Conservation (phyloP, 139 green algal species). For the Eudorina sp. region DNA sequence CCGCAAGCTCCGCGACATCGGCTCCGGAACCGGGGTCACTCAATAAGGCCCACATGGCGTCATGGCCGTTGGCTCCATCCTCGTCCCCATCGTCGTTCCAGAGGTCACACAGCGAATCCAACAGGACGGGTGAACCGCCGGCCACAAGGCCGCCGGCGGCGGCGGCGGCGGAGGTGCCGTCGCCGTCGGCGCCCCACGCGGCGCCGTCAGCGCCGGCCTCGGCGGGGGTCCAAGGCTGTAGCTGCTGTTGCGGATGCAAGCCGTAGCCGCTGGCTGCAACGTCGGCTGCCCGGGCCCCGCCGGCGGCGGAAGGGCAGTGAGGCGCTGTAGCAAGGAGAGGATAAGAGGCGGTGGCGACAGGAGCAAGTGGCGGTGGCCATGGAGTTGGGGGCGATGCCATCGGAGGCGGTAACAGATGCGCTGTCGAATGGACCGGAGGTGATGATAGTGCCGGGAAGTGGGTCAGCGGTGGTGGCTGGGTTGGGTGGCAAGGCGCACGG, state of each 20-base stretch:
- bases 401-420: too few relatives aligned
- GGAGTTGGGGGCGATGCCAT: neutral
- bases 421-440: too few relatives aligned
- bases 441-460: too few relatives aligned
- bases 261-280: neutral
- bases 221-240: neutral
- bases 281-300: too few relatives aligned
- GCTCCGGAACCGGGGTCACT: neutral
- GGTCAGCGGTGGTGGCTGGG: too few relatives aligned
- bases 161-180: neutral
- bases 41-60: neutral
- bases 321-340: neutral
- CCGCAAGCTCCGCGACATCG: neutral
- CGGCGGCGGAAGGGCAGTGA: neutral
- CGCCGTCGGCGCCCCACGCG: neutral
- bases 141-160: neutral
- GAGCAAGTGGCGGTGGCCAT: neutral
- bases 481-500: too few relatives aligned
- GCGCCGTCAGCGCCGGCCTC: neutral
- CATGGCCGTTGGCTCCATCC: neutral
- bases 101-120: neutral
- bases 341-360: neutral
- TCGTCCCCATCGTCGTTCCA: slow-evolving; percentile 8
- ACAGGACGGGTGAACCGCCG: neutral
- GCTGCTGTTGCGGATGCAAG: neutral